Evolutionary conservation across 805 yeast genomes (phyloP), one percentile per base, ranked within the genome.

Genomic region (Clavispora santaluciae): DNA sequence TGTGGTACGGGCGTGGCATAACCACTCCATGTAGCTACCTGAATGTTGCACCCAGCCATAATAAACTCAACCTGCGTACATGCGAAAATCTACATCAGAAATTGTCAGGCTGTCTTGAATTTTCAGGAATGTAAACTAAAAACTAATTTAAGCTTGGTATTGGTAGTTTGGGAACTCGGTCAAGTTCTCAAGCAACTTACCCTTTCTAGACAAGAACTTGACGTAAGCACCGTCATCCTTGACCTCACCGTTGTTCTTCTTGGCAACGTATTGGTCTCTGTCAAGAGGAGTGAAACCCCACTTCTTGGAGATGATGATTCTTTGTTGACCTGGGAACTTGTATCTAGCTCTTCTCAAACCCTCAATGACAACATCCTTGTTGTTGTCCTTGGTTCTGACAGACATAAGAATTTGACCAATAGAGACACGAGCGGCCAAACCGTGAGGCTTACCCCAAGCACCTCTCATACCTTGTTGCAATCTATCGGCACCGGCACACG

Each of bases 401-500:
- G 98, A 91, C 79, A 93, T 82, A 72, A 93, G 82, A 72, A 93
- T 83, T 81, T 93, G 99, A 70, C 99, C 99, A 75, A 93, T 93
- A 78, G 78, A 78, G 72, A 93, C 98, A 76, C 99, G 89, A 66
- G 99, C 99, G 64, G 98, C 99, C 68, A 89, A 81, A 82, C 99
- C 99, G 66, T 90, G 96, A 67, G 99, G 99, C 82, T 93, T 93
- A 89, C 99, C 99, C 98, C 98, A 93, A 72, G 99, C 99, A 83
- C 95, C 95, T 88, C 99, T 91, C 99, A 93, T 93, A 90, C 99
- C 99, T 81, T 93, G 98, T 81, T 93, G 99, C 78, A 93, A 84
- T 86, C 99, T 89, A 91, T 93, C 99, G 73, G 99, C 99, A 87
- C 99, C 99, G 80, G 99, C 99, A 83, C 99, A 93, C 70, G 99